Conservation (phyloP, 768 basidiomycete species). For the Baorangia bicolor region DNA sequence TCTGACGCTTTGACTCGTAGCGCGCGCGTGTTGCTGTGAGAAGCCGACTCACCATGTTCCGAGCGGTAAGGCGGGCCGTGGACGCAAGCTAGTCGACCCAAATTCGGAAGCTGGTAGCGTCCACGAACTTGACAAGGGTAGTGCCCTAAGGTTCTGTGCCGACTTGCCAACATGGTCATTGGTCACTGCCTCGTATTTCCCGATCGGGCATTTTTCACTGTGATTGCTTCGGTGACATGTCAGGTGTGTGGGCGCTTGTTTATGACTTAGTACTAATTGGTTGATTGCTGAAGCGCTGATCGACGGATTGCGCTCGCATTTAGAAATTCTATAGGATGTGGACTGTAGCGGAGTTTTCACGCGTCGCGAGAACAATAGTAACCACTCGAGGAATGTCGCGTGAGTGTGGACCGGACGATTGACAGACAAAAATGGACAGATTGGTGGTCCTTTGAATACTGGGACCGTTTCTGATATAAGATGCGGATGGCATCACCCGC, state of each 20-base stretch:
- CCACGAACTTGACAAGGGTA: neutral
- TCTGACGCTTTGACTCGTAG: slow-evolving; percentile 22
- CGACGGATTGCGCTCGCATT: neutral
- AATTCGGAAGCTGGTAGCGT: neutral
- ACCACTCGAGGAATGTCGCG: neutral
- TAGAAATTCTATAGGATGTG: neutral
- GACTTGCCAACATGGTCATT: neutral
- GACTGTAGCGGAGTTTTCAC: slow-evolving; percentile 6
- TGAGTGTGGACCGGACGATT: slow-evolving; percentile 1
- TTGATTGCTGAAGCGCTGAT: neutral
- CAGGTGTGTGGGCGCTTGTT: slow-evolving; percentile 9
- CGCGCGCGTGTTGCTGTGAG: neutral
- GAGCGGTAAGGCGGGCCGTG: neutral
- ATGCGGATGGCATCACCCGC: neutral
- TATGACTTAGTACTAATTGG: neutral
- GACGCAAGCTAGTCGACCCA: neutral
- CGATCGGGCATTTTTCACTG: neutral
- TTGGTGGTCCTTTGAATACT: neutral
- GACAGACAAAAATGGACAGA: slow-evolving; percentile 9
- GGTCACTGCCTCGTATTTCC: slow-evolving; percentile 1
- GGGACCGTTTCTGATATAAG: slow-evolving; percentile 18
- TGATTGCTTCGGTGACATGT: slow-evolving; percentile 1
- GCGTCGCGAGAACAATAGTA: slow-evolving; percentile 16
- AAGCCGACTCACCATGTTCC: neutral
- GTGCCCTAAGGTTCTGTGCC: too few relatives aligned